Evolutionary conservation across 2,329 filamentous ascomycete species (phyloP).

Genomic region (Lasiodiplodia sp.): DNA sequence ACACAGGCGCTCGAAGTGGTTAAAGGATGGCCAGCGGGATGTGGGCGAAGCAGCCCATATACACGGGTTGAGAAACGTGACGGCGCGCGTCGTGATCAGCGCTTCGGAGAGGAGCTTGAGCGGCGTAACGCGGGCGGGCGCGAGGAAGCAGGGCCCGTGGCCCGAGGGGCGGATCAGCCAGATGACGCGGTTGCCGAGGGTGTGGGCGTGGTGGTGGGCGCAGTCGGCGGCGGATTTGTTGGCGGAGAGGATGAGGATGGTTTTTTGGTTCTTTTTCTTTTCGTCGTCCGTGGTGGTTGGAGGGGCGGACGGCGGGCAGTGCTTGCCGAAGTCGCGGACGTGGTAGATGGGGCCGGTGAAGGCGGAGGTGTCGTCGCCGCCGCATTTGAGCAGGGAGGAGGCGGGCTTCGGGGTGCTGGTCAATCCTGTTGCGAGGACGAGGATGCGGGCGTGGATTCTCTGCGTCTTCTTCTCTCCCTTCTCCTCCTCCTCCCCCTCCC

Average conservation of each 20-base stretch:
- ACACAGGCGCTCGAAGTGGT: too few relatives aligned
- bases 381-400: conserved; percentile 41
- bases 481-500: too few relatives aligned
- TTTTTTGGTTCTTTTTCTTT: too few relatives aligned
- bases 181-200: conserved; percentile 52
- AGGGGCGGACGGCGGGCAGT: not conserved
- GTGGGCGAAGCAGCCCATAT: conserved; percentile 72
- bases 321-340: conserved; percentile 59
- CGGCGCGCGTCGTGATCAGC: conserved; percentile 69
- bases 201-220: conserved; percentile 59
- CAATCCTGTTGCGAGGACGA: conserved; percentile 69
- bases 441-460: conserved; percentile 50
- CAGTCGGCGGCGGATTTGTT: conserved; percentile 70
- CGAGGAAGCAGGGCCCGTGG: conserved; percentile 67
- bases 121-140: conserved; percentile 70
- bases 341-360: conserved; percentile 66
- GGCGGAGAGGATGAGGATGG: conserved; percentile 63
- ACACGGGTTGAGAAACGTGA: conserved; percentile 79
- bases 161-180: conserved; percentile 66
- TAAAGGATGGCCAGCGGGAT: too few relatives aligned
- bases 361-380: conserved; percentile 49
- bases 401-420: conserved; percentile 66
- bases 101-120: conserved; percentile 72
- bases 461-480: not conserved
- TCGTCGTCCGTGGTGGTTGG: too few relatives aligned